Conservation (phyloP, 257 asterid species). For the Nicotiana sylvestris region DNA sequence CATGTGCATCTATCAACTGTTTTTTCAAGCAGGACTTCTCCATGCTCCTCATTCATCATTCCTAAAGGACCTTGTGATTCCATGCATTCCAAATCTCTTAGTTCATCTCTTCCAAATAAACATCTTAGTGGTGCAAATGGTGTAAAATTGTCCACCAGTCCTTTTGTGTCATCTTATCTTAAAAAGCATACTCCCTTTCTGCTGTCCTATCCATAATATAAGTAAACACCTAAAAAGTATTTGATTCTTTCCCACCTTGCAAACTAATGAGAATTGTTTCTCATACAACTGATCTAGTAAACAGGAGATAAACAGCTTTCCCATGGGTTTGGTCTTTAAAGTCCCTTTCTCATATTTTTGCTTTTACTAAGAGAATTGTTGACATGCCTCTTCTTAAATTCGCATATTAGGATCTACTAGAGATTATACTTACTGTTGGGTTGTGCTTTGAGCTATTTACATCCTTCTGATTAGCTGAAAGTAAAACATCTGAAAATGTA, state of each 20-base stretch:
- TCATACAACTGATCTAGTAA: not conserved
- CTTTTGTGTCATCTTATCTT: not conserved
- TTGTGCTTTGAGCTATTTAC: not conserved
- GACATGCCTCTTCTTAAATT: not conserved
- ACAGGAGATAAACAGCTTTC: not conserved
- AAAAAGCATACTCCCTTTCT: not conserved
- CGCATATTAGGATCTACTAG: not conserved
- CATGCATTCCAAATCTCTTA: not conserved
- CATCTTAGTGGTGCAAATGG: not conserved
- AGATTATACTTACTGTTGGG: not conserved
- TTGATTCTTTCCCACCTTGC: not conserved
- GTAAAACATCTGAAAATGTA: not conserved
- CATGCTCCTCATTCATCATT: not conserved
- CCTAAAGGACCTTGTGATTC: not conserved
- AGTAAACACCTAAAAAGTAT: not conserved
- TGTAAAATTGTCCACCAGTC: not conserved
- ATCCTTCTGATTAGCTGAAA: not conserved
- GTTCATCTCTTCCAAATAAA: not conserved
- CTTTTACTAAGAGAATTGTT: not conserved
- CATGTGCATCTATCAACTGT: not conserved
- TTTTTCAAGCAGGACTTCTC: not conserved
- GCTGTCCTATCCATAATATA: not conserved
- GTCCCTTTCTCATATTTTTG: not conserved
- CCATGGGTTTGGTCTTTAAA: not conserved
- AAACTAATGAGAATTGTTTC: not conserved